These are phyloP conservation scores for Lentinus polychrous DNA, from an alignment of 1,284 basidiomycete genomes.

Conservation along the genomic window DNA sequence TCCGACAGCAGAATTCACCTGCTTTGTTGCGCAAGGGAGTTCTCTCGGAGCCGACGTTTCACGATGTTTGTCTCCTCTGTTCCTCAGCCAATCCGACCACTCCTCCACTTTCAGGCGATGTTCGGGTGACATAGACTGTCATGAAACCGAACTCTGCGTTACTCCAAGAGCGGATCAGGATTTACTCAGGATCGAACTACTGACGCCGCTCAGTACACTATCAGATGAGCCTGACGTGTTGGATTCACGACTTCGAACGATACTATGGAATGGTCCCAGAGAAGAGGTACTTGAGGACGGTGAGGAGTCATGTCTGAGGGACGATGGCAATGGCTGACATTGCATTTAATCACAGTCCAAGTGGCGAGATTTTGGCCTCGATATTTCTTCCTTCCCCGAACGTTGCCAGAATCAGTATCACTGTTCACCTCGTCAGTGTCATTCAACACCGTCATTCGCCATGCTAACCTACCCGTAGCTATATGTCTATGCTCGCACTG, in stretches of 20 bases:
- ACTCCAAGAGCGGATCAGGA: constrained; percentile 37
- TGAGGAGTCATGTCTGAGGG: constrained; percentile 22
- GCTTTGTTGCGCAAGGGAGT: constrained; percentile 2
- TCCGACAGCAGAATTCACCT: background rate
- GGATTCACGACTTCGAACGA: constrained; percentile 19
- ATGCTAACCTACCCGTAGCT: constrained; percentile 33
- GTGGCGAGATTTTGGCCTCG: constrained; percentile 44
- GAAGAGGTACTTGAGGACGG: constrained; percentile 65
- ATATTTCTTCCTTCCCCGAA: constrained; percentile 31
- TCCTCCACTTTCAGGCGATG: constrained; percentile 27
- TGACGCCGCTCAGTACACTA: constrained; percentile 8
- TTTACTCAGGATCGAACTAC: constrained; percentile 41
- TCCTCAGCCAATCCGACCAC: constrained; percentile 33
- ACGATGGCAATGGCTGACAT: background rate
- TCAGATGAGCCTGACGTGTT: background rate
- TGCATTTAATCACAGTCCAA: constrained; percentile 36
- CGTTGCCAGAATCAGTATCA: background rate
- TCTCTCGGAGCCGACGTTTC: background rate
- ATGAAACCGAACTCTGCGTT: constrained; percentile 34
- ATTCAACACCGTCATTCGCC: background rate
- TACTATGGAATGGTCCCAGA: constrained; percentile 66
- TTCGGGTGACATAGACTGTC: constrained; percentile 29
- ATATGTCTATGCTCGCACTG: constrained; percentile 51
- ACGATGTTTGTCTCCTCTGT: constrained; percentile 50
- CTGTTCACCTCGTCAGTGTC: background rate